Base-by-base conservation (phyloP, 2,329 filamentous ascomycete genomes). In the Fusarium praegraminearum region DNA sequence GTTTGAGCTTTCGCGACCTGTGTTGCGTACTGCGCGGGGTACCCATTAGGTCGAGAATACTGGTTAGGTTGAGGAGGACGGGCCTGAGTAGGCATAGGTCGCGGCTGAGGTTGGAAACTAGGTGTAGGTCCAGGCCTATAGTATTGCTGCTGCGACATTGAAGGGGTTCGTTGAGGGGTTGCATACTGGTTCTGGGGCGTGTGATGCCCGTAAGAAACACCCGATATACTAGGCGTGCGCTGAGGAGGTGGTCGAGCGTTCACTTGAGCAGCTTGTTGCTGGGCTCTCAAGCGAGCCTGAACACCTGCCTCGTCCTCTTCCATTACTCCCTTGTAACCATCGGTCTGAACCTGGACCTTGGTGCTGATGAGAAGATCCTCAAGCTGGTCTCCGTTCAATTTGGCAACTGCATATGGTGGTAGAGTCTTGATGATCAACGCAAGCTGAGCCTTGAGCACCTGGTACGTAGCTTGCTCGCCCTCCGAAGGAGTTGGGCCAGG, bases 311-410 rank as follows among this genome's bases (percentile, higher is more conserved):
- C 91, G 71, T 97, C 93, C 73, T 95, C 93, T 72, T 97, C 93
- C 88, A 97, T 90, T 6, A 91, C 88, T 7, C 94, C 94, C 67
- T 87, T 87, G 78, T 92, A 92, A 74, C 93, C 89, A 53, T 91
- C 89, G 9, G 86, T 89, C 64, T 92, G 88, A 47, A 97, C 83
- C 62, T 93, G 82, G 22, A 97, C 86, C 76, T 89, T 93, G 46
- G 89, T 93, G 80, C 91, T 95, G 76, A 97, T 91, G 67, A 93
- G 90, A 49, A 97, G 83, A 61, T 94, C 92, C 32, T 90, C 91
- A n/a, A 97, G 81, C 77, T 94, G 92, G 76, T 97, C 91, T 12
- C 93, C 93, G 73, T 97, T 91, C 65, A 97, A 83, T 75, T 96
- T 95, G 8, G 94, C 90, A 26, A 97, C 91, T 2, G 92, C 92